These are phyloP conservation scores for Lasiodiplodia theobromae DNA, from an alignment of 2,329 filamentous ascomycete genomes.

Conservation along the genomic window DNA sequence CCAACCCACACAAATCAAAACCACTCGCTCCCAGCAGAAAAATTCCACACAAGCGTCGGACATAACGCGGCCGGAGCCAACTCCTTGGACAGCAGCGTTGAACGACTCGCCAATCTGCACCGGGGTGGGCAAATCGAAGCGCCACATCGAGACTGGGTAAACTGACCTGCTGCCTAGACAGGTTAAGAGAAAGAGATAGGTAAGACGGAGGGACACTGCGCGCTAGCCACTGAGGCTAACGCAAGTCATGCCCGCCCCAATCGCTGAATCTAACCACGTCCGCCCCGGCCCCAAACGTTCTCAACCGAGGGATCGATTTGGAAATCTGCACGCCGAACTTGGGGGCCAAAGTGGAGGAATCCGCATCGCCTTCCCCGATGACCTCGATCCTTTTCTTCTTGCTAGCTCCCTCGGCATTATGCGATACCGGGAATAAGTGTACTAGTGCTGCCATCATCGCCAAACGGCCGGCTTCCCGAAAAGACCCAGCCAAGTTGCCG, in stretches of 20 bases:
- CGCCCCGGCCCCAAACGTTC: background rate
- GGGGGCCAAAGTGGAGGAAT: background rate
- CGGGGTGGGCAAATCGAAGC: background rate
- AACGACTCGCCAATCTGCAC: slow-evolving; percentile 5
- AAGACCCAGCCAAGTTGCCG: no score
- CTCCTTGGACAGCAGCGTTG: background rate
- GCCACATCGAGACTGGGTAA: slow-evolving; percentile 1
- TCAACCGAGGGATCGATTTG: background rate
- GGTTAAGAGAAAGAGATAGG: background rate
- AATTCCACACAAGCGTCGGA: background rate
- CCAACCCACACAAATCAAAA: background rate
- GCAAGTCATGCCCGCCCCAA: slow-evolving; percentile 4
- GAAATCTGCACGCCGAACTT: background rate
- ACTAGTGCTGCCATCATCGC: no score
- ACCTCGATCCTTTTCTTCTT: background rate
- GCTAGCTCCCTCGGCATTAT: background rate
- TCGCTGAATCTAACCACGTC: background rate
- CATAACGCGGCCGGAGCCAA: slow-evolving; percentile 19
- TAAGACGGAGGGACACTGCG: background rate
- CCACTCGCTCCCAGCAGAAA: background rate
- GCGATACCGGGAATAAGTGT: background rate
- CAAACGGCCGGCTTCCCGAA: background rate
- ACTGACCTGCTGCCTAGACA: background rate
- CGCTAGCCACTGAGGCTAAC: background rate
- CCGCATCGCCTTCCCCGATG: no score